Evolutionary conservation across 768 basidiomycete species (phyloP).

Genomic region (Leccinum longicurvipes): DNA sequence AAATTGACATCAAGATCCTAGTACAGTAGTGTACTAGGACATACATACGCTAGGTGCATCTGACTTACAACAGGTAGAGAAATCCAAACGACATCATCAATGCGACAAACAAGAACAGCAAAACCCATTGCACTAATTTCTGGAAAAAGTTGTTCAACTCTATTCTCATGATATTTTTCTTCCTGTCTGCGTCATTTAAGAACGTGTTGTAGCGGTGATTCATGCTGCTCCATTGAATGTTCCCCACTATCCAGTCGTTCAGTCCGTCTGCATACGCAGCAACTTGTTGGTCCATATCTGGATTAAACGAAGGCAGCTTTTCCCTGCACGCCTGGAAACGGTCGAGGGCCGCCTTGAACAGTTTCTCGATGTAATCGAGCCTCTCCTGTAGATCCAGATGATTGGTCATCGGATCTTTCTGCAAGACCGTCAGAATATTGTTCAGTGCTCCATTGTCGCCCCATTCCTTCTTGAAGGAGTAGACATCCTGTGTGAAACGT

Average conservation of each 20-base stretch:
- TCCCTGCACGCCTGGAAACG: conserved; percentile 23
- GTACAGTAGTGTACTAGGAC: neutral
- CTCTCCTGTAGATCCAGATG: conserved; percentile 26
- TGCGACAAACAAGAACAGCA: conserved; percentile 6
- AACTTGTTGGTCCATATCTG: conserved; percentile 16
- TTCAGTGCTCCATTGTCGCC: conserved; percentile 28
- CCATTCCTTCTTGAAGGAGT: conserved; percentile 30
- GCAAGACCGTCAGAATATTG: conserved; percentile 27
- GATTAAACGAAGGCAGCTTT: conserved; percentile 16
- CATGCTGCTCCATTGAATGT: conserved; percentile 27
- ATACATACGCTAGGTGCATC: neutral
- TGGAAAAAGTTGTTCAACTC: conserved; percentile 2
- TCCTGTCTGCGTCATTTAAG: conserved; percentile 18
- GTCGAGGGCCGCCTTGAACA: conserved; percentile 20
- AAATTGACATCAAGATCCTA: neutral
- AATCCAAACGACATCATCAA: conserved; percentile 9
- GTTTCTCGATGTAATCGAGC: conserved; percentile 16
- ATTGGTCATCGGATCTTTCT: conserved; percentile 20
- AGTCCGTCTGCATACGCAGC: conserved; percentile 25
- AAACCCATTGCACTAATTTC: neutral
- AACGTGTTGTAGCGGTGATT: conserved; percentile 29
- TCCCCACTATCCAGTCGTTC: conserved; percentile 25
- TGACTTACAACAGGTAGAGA: neutral
- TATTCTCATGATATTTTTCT: conserved; percentile 19
- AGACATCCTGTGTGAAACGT: conserved; percentile 19